Conservation (phyloP, 495 filamentous ascomycete genomes). For the Annulohypoxylon stygium region DNA sequence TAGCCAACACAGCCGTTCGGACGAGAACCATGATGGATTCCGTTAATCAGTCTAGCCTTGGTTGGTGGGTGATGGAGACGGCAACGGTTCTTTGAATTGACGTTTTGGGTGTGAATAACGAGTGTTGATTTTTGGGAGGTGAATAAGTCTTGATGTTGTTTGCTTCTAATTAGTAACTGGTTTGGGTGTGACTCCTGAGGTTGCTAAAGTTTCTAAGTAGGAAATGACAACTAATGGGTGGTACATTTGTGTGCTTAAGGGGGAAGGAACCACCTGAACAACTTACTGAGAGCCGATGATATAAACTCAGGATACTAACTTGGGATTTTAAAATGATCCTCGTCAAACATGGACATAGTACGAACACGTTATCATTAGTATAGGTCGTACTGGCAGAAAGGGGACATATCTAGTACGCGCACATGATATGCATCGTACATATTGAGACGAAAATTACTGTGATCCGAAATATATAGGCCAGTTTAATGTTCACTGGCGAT, state of each 20-base stretch:
- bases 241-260: neutral
- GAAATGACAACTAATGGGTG: neutral
- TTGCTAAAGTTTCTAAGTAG: neutral
- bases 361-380: neutral
- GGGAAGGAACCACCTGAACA: constrained; percentile 9
- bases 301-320: neutral
- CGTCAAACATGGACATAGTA: neutral
- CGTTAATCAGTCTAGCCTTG: neutral
- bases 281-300: neutral
- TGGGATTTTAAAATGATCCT: neutral
- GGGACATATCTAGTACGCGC: neutral
- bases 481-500: neutral
- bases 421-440: too few species aligned
- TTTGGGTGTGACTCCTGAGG: constrained; percentile 9
- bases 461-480: neutral
- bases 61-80: constrained; percentile 8
- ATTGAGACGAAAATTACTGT: neutral
- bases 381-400: neutral
- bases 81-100: neutral
- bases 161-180: neutral
- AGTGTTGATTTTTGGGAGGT: neutral
- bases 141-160: constrained; percentile 8
- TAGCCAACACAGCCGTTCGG: constrained; percentile 15
- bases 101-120: neutral
- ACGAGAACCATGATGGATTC: constrained; percentile 29